These are phyloP conservation scores for Vitis riparia DNA, from an alignment of 164 flowering plant genomes.

Conservation along the genomic window DNA sequence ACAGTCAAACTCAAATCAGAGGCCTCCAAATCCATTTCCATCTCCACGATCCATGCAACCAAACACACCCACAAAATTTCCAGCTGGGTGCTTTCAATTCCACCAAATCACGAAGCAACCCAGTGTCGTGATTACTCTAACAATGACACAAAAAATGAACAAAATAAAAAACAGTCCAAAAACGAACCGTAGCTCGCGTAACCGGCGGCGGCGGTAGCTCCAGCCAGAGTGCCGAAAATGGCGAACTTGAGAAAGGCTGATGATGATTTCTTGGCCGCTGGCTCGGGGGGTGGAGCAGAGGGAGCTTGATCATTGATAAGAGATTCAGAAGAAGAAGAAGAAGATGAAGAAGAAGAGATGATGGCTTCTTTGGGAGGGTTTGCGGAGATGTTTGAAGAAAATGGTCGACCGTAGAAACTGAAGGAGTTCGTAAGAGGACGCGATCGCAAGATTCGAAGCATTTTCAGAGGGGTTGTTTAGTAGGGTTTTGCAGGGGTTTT, in stretches of 20 bases:
- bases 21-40: too few species aligned
- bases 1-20: too few species aligned
- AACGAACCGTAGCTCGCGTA: constrained; percentile 42
- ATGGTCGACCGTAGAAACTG: constrained; percentile 9
- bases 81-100: too few species aligned
- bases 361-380: constrained; percentile 26
- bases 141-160: too few species aligned
- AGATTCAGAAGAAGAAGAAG: constrained; percentile 10
- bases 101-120: too few species aligned
- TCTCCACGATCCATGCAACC: too few species aligned
- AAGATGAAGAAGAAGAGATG: constrained; percentile 21
- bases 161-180: too few species aligned
- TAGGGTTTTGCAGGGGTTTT: constrained; percentile 7
- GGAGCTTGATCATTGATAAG: constrained; percentile 14
- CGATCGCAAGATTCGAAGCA: constrained; percentile 19
- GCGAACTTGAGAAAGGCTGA: constrained; percentile 30
- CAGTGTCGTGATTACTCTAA: too few species aligned
- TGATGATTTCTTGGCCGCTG: constrained; percentile 13
- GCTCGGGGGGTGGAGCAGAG: constrained; percentile 9
- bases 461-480: neutral
- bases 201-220: constrained; percentile 31
- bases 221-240: constrained; percentile 27
- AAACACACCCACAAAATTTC: too few species aligned
- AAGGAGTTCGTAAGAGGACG: constrained; percentile 4
- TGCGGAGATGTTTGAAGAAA: constrained; percentile 19